Conservation (phyloP, 345 rosid species). For the Populus simonii region DNA sequence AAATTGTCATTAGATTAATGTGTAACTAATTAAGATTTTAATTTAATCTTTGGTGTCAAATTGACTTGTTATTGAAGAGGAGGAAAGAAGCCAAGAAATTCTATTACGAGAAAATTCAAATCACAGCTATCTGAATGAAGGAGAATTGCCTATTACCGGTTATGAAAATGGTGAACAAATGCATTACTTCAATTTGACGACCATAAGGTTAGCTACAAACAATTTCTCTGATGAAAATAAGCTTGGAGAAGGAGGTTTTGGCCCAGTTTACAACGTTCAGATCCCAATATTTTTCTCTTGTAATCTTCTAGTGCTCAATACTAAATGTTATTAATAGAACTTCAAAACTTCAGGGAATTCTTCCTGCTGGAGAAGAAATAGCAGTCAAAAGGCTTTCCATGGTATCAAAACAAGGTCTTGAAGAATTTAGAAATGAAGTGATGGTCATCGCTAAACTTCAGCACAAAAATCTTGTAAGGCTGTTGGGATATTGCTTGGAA, state of each 20-base stretch:
- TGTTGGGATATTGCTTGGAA: slow-evolving; percentile 44
- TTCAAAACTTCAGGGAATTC: slow-evolving; percentile 33
- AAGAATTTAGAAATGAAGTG: slow-evolving; percentile 56
- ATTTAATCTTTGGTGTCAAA: not conserved
- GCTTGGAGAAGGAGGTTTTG: slow-evolving; percentile 59
- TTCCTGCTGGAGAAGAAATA: slow-evolving; percentile 38
- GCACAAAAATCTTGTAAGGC: slow-evolving; percentile 46
- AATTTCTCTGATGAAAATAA: slow-evolving; percentile 42
- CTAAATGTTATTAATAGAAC: too few relatives aligned
- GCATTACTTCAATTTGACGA: slow-evolving; percentile 19
- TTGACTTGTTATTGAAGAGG: slow-evolving; percentile 1
- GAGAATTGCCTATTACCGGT: slow-evolving; percentile 7
- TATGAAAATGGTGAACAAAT: slow-evolving; percentile 26
- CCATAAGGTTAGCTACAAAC: slow-evolving; percentile 37
- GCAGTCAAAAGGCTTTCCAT: slow-evolving; percentile 54
- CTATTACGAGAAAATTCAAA: slow-evolving; percentile 18
- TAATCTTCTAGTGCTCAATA: too few relatives aligned
- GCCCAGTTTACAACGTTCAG: slow-evolving; percentile 49
- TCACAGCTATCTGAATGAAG: not conserved
- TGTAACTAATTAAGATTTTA: too few relatives aligned
- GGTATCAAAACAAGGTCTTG: slow-evolving; percentile 51
- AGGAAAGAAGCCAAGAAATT: slow-evolving; percentile 26
- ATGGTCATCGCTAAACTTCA: slow-evolving; percentile 48
- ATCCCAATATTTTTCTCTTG: not conserved
- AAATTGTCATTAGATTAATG: not conserved